Evolutionary conservation across 2,329 filamentous ascomycete species (phyloP), one percentile per base, ranked within the genome.

Genomic region (Paraconiothyrium brasiliense): DNA sequence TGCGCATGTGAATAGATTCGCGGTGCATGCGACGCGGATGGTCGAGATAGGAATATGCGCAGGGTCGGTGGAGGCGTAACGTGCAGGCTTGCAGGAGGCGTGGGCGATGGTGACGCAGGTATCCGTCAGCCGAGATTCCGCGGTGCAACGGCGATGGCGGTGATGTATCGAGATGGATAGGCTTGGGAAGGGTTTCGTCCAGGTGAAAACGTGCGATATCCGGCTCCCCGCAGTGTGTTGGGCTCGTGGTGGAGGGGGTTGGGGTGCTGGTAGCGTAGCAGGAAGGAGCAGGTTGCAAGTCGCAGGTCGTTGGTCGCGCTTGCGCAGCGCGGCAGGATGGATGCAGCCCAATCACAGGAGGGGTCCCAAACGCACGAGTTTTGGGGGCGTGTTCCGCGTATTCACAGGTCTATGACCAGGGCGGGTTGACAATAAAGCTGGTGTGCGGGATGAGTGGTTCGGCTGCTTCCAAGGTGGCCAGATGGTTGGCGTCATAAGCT

Each of bases 51-150:
- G 61, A 54, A 56, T 51, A 59, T 46, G 59, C 54, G 49, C 46
- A 46, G 7, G 32, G 44, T 49, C 49, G 54, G 58, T 34, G 35
- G 61, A 60, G 57, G 37, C 27, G 50, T 41, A 57, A 54, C 50
- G 60, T 52, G 32, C 59, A 63, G 61, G 62, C 30, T 51, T 59
- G 50, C 52, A 59, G 63, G 57, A 58, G 59, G 49, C 34, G 48
- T 46, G 34, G 24, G 58, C 51, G 59, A 34, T 61, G 64, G 70
- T 71, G 71, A 71, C 68, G 71, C 71, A 74, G 68, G 63, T 46
- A 67, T 64, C 68, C 65, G 66, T 51, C 39, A 59, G 72, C 69
- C 66, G 70, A 70, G 65, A 52, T 24, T 44, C 20, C 35, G 47
- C 39, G 44, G 10, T 39, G 16, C 24, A 24, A 46, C 3, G 50